Evolutionary conservation across 2,329 filamentous ascomycete species (phyloP), one percentile per base, ranked within the genome.

Genomic region (Knoxdaviesia proteae): DNA sequence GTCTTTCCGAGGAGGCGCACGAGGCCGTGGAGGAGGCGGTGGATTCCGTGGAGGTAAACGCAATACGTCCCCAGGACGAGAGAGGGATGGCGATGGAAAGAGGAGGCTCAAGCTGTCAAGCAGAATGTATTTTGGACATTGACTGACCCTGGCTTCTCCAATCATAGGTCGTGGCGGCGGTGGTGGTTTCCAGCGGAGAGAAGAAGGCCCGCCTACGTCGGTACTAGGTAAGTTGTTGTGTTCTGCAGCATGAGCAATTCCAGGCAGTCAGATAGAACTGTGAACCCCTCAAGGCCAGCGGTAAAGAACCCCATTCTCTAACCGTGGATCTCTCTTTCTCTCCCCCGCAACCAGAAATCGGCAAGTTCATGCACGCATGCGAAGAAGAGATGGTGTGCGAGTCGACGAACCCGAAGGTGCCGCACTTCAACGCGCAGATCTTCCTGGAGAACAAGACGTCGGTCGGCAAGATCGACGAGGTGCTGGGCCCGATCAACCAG

Each of bases 301-400:
- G 20, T 20, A 20, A 20, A 20, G 2, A 20, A 36, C 36, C 32
- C 34, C 9, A 5, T 8, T 7, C 30, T 40, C 42, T 43, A 48
- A 42, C 32, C 9, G 33, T 5, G 6, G 31, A 6, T 35, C 48
- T 54, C 7, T 33, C 30, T 35, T 11, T 34, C 29, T 34, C 9
- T 41, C 11, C 35, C 35, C 11, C 32, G 34, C 31, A 32, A 32
- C 20, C 42, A 79, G 90, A 94, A 66, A 84, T 98, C 80, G 90
- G 90, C 61, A 75, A 74, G 50, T 93, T 96, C 63, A 64, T 94
- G 59, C 90, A 98, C 67, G 78, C 86, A 46, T 88, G 83, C 65
- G 90, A 98, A 64, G 88, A 88, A 60, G 90, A 98, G 64, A 90
- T 98, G 72, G 80, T 98, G 53, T 94, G 88, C 80, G 79, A 86